Evolutionary conservation across 768 basidiomycete species (phyloP), one percentile per base, ranked within the genome.

Genomic region (Porphyrellus cyaneotinctus): DNA sequence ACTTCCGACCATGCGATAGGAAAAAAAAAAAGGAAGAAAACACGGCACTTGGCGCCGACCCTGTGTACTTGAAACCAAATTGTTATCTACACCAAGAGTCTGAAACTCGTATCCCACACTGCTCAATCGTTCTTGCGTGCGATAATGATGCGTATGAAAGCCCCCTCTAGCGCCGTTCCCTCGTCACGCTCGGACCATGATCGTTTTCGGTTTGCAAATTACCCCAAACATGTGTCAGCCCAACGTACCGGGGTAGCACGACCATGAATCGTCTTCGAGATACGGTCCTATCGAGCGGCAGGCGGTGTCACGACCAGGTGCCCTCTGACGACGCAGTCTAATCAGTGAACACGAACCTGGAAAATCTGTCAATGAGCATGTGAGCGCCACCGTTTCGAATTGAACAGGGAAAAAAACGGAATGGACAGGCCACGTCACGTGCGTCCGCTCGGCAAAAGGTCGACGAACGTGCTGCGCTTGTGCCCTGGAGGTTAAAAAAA

Each of bases 1-100:
- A 61, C 61, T 60, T 63, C 63, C 64, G 63, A 26, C n/a, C 35
- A 49, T 48, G 54, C 42, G 54, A 46, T n/a, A n/a, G n/a, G n/a
- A 38, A 20, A 43, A 54, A 46, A 57, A 47, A 52, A 28, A 28
- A 28, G 26, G 9, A 47, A 23, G 47, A 45, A 51, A 30, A 8
- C 5, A 12, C 43, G 6, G 22, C 12, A 26, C 31, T 28, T 45
- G 49, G 42, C 30, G 30, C 11, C 46, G 39, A 36, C 47, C 58
- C 53, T 63, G 53, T n/a, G 31, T 37, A 56, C 26, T 46, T 53
- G 62, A 63, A 63, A 64, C 62, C 28, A 35, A 43, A 35, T 22
- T 26, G 39, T 52, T 43, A 56, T 41, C 38, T 26, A 13, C 17
- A 52, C 49, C 50, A 46, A 33, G 11, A 15, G 35, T 3, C 53